These are phyloP conservation scores for Phytophthora agathidicida DNA, from an alignment of 352 stramenopile genomes.

Conservation along the genomic window DNA sequence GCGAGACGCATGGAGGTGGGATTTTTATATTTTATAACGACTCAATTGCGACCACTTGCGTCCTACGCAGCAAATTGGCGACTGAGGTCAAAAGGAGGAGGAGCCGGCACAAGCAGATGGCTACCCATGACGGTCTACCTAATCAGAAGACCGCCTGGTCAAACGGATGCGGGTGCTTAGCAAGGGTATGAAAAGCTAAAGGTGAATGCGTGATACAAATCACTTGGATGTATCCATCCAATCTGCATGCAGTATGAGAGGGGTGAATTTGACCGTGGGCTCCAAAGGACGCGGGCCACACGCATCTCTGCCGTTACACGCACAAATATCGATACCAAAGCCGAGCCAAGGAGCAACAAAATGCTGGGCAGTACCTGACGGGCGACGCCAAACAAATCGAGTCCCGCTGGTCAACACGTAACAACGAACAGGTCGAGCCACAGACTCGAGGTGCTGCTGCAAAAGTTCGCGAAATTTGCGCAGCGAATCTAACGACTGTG, in stretches of 20 bases:
- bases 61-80: slow-evolving; percentile 21
- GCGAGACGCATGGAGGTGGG: slow-evolving; percentile 33
- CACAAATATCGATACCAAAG: slow-evolving; percentile 14
- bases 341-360: neutral
- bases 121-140: slow-evolving; percentile 11
- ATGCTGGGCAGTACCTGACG: no score
- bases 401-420: neutral
- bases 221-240: neutral
- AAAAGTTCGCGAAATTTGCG: no score
- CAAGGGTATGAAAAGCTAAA: neutral
- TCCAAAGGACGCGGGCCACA: slow-evolving; percentile 7
- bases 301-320: slow-evolving; percentile 27
- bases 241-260: neutral
- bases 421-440: no score
- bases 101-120: slow-evolving; percentile 10
- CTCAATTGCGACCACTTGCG: slow-evolving; percentile 2
- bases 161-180: neutral
- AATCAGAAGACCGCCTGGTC: slow-evolving; percentile 20
- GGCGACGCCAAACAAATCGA: slow-evolving; percentile 24
- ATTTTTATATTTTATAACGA: neutral
- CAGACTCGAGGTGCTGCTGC: neutral
- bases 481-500: no score
- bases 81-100: slow-evolving; percentile 8
- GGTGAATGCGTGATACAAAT: neutral
- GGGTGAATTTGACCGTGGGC: neutral